Evolutionary conservation across 345 rosid species (phyloP).

Genomic region (Gossypium longicalyx): DNA sequence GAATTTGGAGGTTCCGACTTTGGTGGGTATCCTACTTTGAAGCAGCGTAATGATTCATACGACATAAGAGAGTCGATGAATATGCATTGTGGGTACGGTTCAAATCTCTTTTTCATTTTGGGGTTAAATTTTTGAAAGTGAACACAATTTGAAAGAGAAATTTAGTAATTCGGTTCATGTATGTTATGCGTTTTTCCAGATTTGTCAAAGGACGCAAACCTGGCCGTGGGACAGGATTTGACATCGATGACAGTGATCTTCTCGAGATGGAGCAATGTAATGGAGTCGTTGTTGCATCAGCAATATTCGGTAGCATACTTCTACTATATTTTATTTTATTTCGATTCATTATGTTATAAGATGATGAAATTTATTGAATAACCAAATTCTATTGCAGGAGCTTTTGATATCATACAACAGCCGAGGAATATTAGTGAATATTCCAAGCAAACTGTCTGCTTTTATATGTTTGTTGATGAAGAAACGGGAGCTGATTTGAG

Average conservation of each 20-base stretch:
- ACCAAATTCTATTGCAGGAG: conserved; percentile 46
- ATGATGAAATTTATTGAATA: conserved; percentile 18
- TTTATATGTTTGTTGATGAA: conserved; percentile 94
- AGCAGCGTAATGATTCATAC: background rate
- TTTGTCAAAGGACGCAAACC: conserved; percentile 41
- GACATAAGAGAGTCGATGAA: background rate
- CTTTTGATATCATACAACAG: conserved; percentile 84
- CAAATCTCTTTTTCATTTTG: background rate
- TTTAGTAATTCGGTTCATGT: background rate
- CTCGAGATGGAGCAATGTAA: conserved; percentile 81
- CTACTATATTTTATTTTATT: conserved; percentile 6
- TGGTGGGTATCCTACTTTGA: background rate
- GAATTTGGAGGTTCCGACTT: background rate
- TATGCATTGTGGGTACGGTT: background rate
- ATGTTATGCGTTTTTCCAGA: background rate
- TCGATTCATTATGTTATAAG: conserved; percentile 4
- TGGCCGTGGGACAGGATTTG: conserved; percentile 77
- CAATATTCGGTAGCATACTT: conserved; percentile 72
- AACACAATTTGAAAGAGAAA: background rate
- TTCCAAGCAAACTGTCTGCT: conserved; percentile 71
- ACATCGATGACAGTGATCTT: conserved; percentile 77
- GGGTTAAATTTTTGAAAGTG: background rate
- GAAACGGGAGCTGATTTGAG: conserved; percentile 78
- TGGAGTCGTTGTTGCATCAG: conserved; percentile 91
- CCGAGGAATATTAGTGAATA: conserved; percentile 75